These are phyloP conservation scores for Kluyveromyces lactis DNA, from an alignment of 805 yeast species.

Conservation along the genomic window DNA sequence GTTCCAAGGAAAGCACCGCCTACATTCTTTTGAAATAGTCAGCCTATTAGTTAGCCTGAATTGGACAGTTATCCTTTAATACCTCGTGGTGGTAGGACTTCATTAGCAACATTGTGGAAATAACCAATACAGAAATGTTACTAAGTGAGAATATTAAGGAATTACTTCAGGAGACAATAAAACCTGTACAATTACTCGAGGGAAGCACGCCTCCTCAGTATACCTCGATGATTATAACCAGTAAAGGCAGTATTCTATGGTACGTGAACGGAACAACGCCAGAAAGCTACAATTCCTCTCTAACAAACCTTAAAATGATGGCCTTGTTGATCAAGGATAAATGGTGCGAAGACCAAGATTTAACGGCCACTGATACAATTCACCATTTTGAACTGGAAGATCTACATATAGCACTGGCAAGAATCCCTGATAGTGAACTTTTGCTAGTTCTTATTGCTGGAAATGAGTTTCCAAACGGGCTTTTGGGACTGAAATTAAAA, in stretches of 20 bases:
- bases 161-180: conserved; percentile 13
- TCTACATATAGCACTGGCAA: conserved; percentile 24
- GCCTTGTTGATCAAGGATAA: conserved; percentile 25
- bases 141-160: conserved; percentile 17
- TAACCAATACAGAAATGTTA: conserved; percentile 12
- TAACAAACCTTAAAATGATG: conserved; percentile 27
- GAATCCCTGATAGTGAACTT: conserved; percentile 24
- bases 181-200: conserved; percentile 12
- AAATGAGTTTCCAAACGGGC: conserved; percentile 23
- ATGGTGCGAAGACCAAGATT: conserved; percentile 23
- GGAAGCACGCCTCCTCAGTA: conserved; percentile 15
- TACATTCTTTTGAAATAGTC: too few species aligned
- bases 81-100: too few species aligned
- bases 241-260: conserved; percentile 26
- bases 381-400: conserved; percentile 28
- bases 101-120: too few species aligned
- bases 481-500: conserved; percentile 25
- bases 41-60: too few species aligned
- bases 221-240: conserved; percentile 17
- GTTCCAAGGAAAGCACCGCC: too few species aligned
- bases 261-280: conserved; percentile 14
- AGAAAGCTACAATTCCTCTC: conserved; percentile 11
- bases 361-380: conserved; percentile 9
- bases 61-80: too few species aligned
- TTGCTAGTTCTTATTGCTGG: conserved; percentile 21